Conservation (phyloP, 441 rosid genomes). For the Bruguiera hainesii region DNA sequence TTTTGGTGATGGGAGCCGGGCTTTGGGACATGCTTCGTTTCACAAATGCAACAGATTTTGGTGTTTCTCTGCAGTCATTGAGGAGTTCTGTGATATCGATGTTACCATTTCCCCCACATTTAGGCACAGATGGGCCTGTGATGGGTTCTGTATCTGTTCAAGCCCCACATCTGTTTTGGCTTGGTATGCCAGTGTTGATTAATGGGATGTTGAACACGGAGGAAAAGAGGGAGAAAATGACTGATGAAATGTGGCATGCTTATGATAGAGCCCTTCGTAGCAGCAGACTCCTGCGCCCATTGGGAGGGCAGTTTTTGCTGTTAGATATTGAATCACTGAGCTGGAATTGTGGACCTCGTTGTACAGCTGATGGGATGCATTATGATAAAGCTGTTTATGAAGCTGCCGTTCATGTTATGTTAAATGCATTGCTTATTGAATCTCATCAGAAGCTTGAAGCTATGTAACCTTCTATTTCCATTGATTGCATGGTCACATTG, state of each 20-base stretch:
- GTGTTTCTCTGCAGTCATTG: conserved; percentile 35
- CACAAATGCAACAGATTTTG: conserved; percentile 60
- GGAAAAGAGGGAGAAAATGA: conserved; percentile 85
- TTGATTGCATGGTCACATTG: not conserved
- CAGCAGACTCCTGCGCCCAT: conserved; percentile 65
- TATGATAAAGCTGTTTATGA: conserved; percentile 77
- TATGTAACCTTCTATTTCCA: conserved; percentile 14
- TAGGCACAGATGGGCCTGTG: conserved; percentile 41
- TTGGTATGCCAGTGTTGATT: conserved; percentile 81
- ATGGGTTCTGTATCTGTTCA: conserved; percentile 46
- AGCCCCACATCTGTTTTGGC: conserved; percentile 77
- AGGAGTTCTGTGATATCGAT: conserved; percentile 52
- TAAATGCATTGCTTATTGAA: conserved; percentile 83
- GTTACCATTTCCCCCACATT: conserved; percentile 46
- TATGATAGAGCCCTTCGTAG: conserved; percentile 59
- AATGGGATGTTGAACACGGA: conserved; percentile 74
- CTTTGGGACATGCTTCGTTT: conserved; percentile 93
- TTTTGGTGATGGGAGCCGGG: conserved; percentile 79
- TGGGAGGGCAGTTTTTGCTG: conserved; percentile 71
- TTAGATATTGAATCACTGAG: conserved; percentile 76
- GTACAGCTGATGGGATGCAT: conserved; percentile 91
- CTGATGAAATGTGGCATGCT: conserved; percentile 65
- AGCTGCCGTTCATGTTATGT: conserved; percentile 68
- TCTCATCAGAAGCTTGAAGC: conserved; percentile 74
- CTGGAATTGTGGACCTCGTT: conserved; percentile 79